phyloP scores from a whole-genome alignment of 2,329 filamentous ascomycete genomes.

The Acrocalymma vagum region DNA sequence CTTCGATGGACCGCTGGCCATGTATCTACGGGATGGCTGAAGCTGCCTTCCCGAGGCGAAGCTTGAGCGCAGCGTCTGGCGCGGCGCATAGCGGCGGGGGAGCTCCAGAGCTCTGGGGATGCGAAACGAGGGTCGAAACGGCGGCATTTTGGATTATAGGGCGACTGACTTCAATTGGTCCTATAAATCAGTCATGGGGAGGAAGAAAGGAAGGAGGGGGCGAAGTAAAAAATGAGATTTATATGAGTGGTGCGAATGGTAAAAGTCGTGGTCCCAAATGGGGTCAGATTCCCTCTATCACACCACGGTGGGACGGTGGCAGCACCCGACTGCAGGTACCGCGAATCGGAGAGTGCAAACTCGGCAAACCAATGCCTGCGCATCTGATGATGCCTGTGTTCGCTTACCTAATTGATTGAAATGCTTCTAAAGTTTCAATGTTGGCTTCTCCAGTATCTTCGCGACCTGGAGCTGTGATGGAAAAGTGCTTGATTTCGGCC shows the following conservation, averaged over 20 bases:
- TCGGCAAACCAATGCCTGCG: too few relatives aligned
- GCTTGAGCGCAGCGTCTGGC: conserved; percentile 26
- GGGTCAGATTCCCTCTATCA: conserved; percentile 35
- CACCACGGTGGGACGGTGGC: conserved; percentile 41
- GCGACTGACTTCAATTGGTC: too few relatives aligned
- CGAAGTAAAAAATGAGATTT: conserved; percentile 8
- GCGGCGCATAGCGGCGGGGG: conserved; percentile 32
- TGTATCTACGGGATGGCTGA: conserved; percentile 22
- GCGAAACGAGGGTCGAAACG: conserved; percentile 34
- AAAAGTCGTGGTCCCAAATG: conserved; percentile 14
- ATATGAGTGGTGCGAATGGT: conserved; percentile 14
- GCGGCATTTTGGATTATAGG: conserved; percentile 38
- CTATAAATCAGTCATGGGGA: conserved; percentile 28
- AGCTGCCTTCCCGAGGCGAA: conserved; percentile 21
- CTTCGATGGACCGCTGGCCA: conserved; percentile 28
- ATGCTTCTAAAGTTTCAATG: too few relatives aligned
- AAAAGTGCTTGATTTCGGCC: too few relatives aligned
- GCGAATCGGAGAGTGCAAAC: conserved; percentile 21
- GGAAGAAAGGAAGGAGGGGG: background rate
- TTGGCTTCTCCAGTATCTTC: too few relatives aligned
- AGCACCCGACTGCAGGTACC: conserved; percentile 23
- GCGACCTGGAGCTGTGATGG: too few relatives aligned
- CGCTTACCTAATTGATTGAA: too few relatives aligned
- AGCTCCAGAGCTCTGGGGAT: conserved; percentile 37
- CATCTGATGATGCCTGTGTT: too few relatives aligned